Base-by-base conservation (phyloP, 495 filamentous ascomycete genomes). In the Penicillium coprophilum region DNA sequence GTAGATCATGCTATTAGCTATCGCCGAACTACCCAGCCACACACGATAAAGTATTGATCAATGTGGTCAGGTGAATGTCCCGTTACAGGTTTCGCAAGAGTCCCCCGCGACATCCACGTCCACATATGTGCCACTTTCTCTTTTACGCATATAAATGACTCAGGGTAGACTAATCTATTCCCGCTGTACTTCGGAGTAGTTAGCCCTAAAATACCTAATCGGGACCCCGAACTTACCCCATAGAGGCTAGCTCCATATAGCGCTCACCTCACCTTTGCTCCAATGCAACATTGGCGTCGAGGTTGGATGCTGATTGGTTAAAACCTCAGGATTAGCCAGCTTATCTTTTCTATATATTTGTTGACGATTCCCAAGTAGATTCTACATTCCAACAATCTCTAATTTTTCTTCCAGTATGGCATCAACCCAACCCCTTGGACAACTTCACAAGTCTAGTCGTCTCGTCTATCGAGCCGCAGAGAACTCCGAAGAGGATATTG, bases 381-480 rank as follows among this genome's bases (percentile, higher is more conserved):
- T 12, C 13, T 13, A 13, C n/a, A 31, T 21, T 28, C 9, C 15
- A 12, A 19, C 10, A 12, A 23, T 34, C 4, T 13, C 2, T n/a
- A 1, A 31, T 34, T 20, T 8, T 7, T 34, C 13, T 8, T 7
- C 13, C n/a, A 52, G 20, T 4, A 54, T 54, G 51, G 20, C 40
- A 45, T 6, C 3, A 6, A 38, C 3, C 27, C 19, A 54, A 34
- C 15, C 13, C n/a, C 19, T 27, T 4, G 24, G 24, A 27, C 15
- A 13, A 0, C 38, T 43, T 4, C 36, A 8, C 39, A 51, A 27
- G 20, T 53, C 56, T 2, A 28, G 23, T 0, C 50, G 50, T 10
- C 57, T 59, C 17, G 11, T 59, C 46, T 59, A 55, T 23, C 45
- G 51, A 36, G 57, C 57, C n/a, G 19, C 21, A 32, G 57, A 59